Evolutionary conservation across 2,329 filamentous ascomycete species (phyloP), one percentile per base, ranked within the genome.

Genomic region (Alternaria brassicicola): DNA sequence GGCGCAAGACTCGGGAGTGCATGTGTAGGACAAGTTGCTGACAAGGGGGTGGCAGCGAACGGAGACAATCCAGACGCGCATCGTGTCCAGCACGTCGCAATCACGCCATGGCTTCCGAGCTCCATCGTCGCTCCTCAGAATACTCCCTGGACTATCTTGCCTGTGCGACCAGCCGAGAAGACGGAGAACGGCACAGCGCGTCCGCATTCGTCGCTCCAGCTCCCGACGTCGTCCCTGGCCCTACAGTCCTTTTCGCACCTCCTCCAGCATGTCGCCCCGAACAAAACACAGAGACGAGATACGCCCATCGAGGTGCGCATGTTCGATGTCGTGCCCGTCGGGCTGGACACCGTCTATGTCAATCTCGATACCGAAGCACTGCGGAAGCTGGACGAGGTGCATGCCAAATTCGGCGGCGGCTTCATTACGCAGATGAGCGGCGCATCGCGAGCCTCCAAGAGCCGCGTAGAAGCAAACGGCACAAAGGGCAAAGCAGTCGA

Each of bases 261-360:
- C 3, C 82, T 96, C 43, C 89, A 91, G 68, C 86, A 88, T 70
- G 80, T 92, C 26, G 88, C 92, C 23, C 90, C 91, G 12, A 91
- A 90, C 55, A 92, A 90, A 74, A 83, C 92, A 43, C 87, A 87
- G 64, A 87, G 90, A 68, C 87, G 88, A 66, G 88, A 92, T 67
- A 86, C 88, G 63, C 88, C 90, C 8, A 90, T 97, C 64, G 93
- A 97, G 76, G 89, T 98, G 62, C 83, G 92, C 57, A 85, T 96
- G 25, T 82, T 96, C 57, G 90, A 96, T 73, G 91, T 95, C 7
- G 84, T 89, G 8, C 91, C 94, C 2, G 78, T 98, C 25, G 85
- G 88, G 2, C 81, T 98, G 25, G 92, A 97, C 60, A 92, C 91
- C 0, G 85, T 98, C 15, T 97, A 92, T 73, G 91, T 98, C 57